Evolutionary conservation across 805 yeast species (phyloP), one percentile per base, ranked within the genome.

Genomic region (Cyberlindnera amylophila): DNA sequence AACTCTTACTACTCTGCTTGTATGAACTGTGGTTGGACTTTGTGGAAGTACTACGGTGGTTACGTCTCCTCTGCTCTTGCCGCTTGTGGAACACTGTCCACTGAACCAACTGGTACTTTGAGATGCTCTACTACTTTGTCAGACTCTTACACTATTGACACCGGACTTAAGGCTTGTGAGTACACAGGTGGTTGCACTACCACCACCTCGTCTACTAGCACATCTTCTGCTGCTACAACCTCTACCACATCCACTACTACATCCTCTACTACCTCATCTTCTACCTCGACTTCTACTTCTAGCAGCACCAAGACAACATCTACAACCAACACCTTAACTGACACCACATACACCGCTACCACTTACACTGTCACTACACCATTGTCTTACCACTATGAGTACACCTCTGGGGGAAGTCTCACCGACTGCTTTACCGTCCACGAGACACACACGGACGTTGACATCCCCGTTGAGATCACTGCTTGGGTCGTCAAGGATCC

Each of bases 21-120:
- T 53, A 50, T 62, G 30, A 61, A 58, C 35, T 62, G 67, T 52
- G 67, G 66, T 32, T 62, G 65, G 66, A 62, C 65, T 51, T 43
- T 62, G 31, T 62, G 60, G 60, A 36, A 50, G 14, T 57, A 60
- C 47, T 62, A 62, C 45, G 53, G 51, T n/a, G n/a, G 36, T 0
- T 60, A 42, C 49, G 49, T 63, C 31, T 39, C 51, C 2, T 41
- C 50, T 12, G 55, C 64, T 7, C 44, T 60, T 34, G 50, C 40
- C 11, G 53, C 39, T 15, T 61, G 64, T 49, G 39, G 41, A 31
- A 42, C 50, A 13, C 45, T 50, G 31, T 42, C 54, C n/a, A 47
- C 59, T 19, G 41, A 49, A 7, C 24, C 24, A 21, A 21, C 24
- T 6, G 24, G 24, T 21, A 21, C 24, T 21, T 9, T 21, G 24